Evolutionary conservation across 441 rosid species (phyloP).

Genomic region (Caryocar brasiliense): DNA sequence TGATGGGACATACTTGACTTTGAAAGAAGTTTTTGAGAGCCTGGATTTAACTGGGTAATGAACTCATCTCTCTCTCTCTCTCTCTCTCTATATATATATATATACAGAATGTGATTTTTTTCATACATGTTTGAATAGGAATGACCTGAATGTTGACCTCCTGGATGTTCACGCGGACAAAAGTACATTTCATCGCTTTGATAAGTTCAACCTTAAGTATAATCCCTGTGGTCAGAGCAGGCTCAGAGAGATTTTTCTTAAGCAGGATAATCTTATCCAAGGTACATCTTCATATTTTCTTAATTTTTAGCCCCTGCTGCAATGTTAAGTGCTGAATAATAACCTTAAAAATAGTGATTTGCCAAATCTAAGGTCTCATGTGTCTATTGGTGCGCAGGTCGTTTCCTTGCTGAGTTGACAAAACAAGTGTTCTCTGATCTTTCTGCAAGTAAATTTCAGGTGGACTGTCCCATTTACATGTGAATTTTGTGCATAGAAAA

Average conservation of each 20-base stretch:
- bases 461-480: no score
- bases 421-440: constrained; percentile 90
- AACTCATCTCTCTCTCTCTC: neutral
- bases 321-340: neutral
- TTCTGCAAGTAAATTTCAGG: constrained; percentile 94
- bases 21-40: constrained; percentile 95
- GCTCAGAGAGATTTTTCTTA: constrained; percentile 97
- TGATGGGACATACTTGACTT: constrained; percentile 93
- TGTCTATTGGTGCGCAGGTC: constrained; percentile 43
- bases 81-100: constrained; percentile 7
- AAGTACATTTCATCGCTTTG: constrained; percentile 99
- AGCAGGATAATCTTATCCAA: constrained; percentile 98
- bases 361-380: neutral
- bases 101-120: neutral
- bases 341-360: neutral
- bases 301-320: neutral
- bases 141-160: constrained; percentile 94
- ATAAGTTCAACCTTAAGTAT: constrained; percentile 95
- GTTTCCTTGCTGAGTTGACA: constrained; percentile 91
- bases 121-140: constrained; percentile 35
- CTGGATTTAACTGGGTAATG: constrained; percentile 84
- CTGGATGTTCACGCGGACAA: constrained; percentile 99
- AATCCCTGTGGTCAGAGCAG: constrained; percentile 99
- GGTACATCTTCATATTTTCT: constrained; percentile 29
- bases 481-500: no score